Evolutionary conservation across 2,329 filamentous ascomycete species (phyloP).

Genomic region (Xylariomycetidae sp.): DNA sequence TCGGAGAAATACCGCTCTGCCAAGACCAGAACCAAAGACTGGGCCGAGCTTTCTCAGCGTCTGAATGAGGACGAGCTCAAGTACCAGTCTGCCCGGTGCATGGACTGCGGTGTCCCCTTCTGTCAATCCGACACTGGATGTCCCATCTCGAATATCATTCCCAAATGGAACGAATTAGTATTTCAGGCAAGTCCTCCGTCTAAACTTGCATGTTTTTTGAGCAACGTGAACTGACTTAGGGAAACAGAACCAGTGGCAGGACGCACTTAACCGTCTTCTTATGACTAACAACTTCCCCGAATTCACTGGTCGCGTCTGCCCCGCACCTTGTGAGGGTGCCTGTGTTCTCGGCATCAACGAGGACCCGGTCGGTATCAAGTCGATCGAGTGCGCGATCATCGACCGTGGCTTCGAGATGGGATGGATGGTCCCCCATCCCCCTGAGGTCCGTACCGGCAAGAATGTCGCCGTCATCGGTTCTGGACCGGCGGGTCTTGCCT

Average conservation of each 20-base stretch:
- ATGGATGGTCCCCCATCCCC: conserved; percentile 86
- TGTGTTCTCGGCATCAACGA: conserved; percentile 96
- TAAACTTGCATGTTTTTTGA: not conserved
- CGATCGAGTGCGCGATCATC: conserved; percentile 95
- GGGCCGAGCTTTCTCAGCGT: conserved; percentile 82
- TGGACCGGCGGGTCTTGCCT: conserved; percentile 83
- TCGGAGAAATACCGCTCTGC: conserved; percentile 87
- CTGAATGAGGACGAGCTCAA: conserved; percentile 93
- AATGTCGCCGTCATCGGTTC: conserved; percentile 85
- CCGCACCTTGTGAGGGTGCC: conserved; percentile 91
- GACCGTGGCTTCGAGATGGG: conserved; percentile 97
- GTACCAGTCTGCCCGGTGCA: conserved; percentile 93
- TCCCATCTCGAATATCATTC: conserved; percentile 95
- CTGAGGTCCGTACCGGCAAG: conserved; percentile 78
- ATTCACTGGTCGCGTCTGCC: conserved; percentile 94
- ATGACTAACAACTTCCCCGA: conserved; percentile 99
- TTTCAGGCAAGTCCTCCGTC: conserved; percentile 31
- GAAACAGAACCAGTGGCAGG: conserved; percentile 79
- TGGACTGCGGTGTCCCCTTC: conserved; percentile 98
- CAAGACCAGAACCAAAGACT: conserved; percentile 82
- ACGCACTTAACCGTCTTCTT: conserved; percentile 82
- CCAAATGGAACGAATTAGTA: conserved; percentile 88
- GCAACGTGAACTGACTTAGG: conserved; percentile 15
- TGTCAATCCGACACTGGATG: conserved; percentile 95
- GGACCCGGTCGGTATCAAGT: conserved; percentile 96